These are phyloP conservation scores for Fagopyrum tataricum DNA, from an alignment of 148 eudicot species.

Conservation along the genomic window DNA sequence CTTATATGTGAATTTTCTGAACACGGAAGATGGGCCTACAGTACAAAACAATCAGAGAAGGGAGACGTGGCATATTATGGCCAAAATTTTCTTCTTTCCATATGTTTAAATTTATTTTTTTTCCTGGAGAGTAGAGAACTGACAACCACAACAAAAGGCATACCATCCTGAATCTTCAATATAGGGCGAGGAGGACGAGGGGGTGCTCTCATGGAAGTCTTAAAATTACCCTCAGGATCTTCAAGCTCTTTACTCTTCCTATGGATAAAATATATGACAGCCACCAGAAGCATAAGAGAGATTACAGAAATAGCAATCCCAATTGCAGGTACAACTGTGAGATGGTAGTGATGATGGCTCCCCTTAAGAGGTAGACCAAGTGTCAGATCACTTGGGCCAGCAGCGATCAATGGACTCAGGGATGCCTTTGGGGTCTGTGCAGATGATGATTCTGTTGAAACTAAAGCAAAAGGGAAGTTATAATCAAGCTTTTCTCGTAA, in stretches of 20 bases:
- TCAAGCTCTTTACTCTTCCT: conserved; percentile 70
- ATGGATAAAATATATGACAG: conserved; percentile 55
- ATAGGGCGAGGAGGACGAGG: conserved; percentile 28
- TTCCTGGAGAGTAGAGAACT: background rate
- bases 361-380: conserved; percentile 29
- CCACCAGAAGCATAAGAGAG: conserved; percentile 46
- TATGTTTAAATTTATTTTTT: background rate
- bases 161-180: conserved; percentile 72
- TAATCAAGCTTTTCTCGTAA: background rate
- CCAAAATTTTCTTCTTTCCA: background rate
- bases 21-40: conserved; percentile 55
- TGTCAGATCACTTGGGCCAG: conserved; percentile 59
- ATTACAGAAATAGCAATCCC: conserved; percentile 61
- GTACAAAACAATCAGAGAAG: background rate
- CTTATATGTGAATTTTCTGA: conserved; percentile 63
- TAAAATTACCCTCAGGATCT: conserved; percentile 35
- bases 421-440: conserved; percentile 49
- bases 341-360: conserved; percentile 42
- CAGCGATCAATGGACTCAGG: conserved; percentile 51
- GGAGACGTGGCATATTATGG: background rate
- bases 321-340: conserved; percentile 51
- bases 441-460: conserved; percentile 39
- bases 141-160: background rate
- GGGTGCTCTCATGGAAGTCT: conserved; percentile 31
- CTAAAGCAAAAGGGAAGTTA: conserved; percentile 20